Evolutionary conservation across 805 yeast genomes (phyloP), one percentile per base, ranked within the genome.

Genomic region (Yamadazyma kitorensis): DNA sequence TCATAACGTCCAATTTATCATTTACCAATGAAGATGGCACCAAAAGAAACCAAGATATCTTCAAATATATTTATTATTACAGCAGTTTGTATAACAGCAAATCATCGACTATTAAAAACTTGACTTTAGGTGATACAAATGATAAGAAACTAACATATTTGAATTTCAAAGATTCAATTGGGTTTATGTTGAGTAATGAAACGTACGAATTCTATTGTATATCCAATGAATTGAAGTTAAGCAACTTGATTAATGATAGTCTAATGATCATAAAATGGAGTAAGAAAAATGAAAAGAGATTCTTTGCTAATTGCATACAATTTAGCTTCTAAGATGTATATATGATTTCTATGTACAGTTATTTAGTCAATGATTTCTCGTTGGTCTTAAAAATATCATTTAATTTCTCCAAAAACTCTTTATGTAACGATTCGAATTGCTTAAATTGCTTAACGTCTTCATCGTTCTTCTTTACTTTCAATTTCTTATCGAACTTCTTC

Each of bases 201-300:
- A 41, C 32, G 3, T 61, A 51, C 31, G 72, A 62, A 31, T 62
- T 61, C 37, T 65, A 59, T 44, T 64, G 72, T 40, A 34, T 68
- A 27, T 52, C 62, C 26, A 49, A 52, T n/a, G 75, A 79, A 1
- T 70, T 78, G 12, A 70, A 74, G 27, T 76, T 80, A 27, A 74
- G 74, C 24, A 67, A 72, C 0, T 58, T 88, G 39, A 72, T 82
- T 11, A 63, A 63, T 14, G 78, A 86, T 40, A 80, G 88, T 24
- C 69, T 78, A 33, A 66, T 69, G 14, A 76, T 87, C 10, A 78
- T 84, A 6, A 68, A 69, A 31, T 89, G 96, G 96, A 81, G 94
- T 47, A 70, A 74, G 40, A 76, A 70, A 42, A 74, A 85, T 45
- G 83, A 83, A 42, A 78, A 76, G 34, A 62, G 93, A 24, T 54